Conservation (phyloP, 192 early-diverging fungal species). For the Mortierella claussenii region DNA sequence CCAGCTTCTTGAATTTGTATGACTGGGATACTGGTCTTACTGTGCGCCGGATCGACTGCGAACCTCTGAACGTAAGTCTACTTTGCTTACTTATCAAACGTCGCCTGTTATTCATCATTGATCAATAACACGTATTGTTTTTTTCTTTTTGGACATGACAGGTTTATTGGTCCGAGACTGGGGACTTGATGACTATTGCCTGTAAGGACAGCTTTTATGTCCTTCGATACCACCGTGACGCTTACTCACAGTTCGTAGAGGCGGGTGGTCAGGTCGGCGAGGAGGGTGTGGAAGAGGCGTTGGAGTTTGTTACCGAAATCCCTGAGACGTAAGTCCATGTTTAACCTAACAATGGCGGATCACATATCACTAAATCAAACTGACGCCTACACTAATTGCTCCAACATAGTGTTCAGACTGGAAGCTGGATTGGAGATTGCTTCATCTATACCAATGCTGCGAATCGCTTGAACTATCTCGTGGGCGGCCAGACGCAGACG, state of each 20-base stretch:
- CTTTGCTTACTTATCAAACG: not conserved
- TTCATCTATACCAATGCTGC: conserved; percentile 95
- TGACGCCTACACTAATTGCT: conserved; percentile 8
- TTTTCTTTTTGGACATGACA: too few species aligned
- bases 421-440: conserved; percentile 98
- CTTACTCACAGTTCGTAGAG: conserved; percentile 79
- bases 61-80: conserved; percentile 73
- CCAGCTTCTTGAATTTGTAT: conserved; percentile 91
- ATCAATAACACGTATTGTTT: too few species aligned
- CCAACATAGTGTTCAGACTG: conserved; percentile 82
- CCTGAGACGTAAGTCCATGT: conserved; percentile 79
- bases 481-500: conserved; percentile 93
- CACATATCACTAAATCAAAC: not conserved
- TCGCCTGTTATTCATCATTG: too few species aligned
- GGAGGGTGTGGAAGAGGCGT: conserved; percentile 96
- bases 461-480: conserved; percentile 96
- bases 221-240: conserved; percentile 90
- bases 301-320: conserved; percentile 96
- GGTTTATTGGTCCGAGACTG: conserved; percentile 96
- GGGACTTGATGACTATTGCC: conserved; percentile 90
- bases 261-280: conserved; percentile 78
- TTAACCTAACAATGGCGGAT: too few species aligned
- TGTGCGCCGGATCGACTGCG: conserved; percentile 95
- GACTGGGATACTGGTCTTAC: conserved; percentile 96
- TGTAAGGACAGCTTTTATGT: conserved; percentile 96